Percentiles rank a stretch among this genome's conserved stretches.
Conservation (phyloP, 1,284 basidiomycete species). For the Stereum hirsutum region DNA sequence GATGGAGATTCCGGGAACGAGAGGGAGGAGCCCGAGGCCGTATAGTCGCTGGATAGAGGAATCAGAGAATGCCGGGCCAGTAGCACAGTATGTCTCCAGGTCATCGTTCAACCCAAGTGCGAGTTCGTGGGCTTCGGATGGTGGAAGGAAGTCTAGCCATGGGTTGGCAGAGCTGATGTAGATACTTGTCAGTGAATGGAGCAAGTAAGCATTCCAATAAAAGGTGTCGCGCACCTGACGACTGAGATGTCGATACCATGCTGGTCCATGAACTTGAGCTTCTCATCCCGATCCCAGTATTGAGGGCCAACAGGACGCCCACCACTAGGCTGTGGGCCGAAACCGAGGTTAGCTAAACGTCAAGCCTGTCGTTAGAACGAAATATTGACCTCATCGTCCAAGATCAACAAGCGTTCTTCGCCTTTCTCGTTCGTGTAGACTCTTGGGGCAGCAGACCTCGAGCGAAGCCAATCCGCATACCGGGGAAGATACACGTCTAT, state of each 20-base stretch:
- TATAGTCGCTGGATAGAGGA: conserved; percentile 51
- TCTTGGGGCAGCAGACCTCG: conserved; percentile 52
- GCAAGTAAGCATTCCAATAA: neutral
- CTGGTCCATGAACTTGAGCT: conserved; percentile 69
- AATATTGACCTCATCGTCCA: conserved; percentile 70
- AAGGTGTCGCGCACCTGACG: conserved; percentile 35
- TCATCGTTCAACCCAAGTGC: conserved; percentile 67
- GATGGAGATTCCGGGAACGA: conserved; percentile 57
- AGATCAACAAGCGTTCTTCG: conserved; percentile 64
- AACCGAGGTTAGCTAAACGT: no score
- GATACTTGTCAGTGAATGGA: no score
- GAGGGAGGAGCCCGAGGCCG: conserved; percentile 78
- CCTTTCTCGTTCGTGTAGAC: conserved; percentile 47
- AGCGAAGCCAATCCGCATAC: conserved; percentile 57
- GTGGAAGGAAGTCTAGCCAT: conserved; percentile 78
- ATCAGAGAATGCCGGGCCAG: conserved; percentile 35
- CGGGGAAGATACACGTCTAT: conserved; percentile 75
- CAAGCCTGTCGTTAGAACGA: no score
- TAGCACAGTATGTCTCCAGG: conserved; percentile 70
- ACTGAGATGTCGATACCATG: conserved; percentile 67
- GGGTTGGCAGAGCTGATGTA: no score
- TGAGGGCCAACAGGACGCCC: no score
- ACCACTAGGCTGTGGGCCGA: no score
- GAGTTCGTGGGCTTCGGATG: conserved; percentile 55
- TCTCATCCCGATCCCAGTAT: conserved; percentile 77